Conservation (phyloP, 2,329 filamentous ascomycete genomes). For the Neonectria coccinea region DNA sequence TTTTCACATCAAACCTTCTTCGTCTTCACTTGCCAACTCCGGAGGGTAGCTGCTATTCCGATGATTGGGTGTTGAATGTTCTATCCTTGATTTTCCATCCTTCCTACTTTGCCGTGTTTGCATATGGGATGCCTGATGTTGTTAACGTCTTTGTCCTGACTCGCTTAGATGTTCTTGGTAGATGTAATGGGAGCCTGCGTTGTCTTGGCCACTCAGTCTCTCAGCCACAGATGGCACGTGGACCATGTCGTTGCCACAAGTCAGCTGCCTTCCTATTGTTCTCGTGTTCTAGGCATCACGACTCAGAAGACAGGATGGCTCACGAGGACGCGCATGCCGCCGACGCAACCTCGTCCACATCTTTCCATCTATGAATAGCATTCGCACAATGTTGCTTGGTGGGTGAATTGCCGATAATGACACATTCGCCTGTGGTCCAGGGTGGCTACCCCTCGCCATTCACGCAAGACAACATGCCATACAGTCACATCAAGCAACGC, state of each 20-base stretch:
- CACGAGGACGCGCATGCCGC: conserved; percentile 26
- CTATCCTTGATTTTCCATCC: not conserved
- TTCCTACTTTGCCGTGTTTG: not conserved
- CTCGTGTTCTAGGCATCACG: conserved; percentile 23
- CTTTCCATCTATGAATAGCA: not conserved
- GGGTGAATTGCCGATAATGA: not conserved
- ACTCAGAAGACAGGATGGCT: conserved; percentile 12
- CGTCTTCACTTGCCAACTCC: not conserved
- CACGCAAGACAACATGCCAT: too few species aligned
- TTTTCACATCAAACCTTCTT: not conserved
- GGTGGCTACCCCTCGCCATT: conserved; percentile 4
- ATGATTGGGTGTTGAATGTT: not conserved
- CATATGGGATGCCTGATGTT: not conserved
- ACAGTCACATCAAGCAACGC: not conserved
- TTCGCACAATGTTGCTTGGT: not conserved
- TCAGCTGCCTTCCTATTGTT: conserved; percentile 30
- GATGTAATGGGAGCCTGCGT: not conserved
- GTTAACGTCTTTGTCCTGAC: not conserved
- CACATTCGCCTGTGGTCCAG: conserved; percentile 5
- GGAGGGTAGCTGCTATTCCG: not conserved
- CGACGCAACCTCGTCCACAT: conserved; percentile 6
- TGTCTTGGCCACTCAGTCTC: not conserved
- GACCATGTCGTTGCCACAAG: conserved; percentile 6
- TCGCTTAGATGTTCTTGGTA: not conserved
- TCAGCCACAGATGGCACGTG: conserved; percentile 28